A percentile compares a stretch with the other conserved stretches of the same genome.
Evolutionary conservation across 352 stramenopile species (phyloP).

Genomic region (Globisporangium polare): DNA sequence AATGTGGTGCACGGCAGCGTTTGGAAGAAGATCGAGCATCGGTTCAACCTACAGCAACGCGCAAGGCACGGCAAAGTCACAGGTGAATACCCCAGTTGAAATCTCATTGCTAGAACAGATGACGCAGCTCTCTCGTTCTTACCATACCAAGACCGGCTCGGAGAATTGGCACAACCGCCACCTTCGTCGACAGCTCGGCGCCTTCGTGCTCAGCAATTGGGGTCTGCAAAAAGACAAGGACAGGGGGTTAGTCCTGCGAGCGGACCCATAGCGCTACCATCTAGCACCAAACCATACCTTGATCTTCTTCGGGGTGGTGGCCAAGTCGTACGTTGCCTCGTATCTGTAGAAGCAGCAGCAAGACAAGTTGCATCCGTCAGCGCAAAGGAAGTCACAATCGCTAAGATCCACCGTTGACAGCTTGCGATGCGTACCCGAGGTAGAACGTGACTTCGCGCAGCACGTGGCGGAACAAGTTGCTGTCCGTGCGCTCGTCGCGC

Average conservation of each 20-base stretch:
- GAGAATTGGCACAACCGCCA: constrained; percentile 97
- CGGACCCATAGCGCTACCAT: neutral
- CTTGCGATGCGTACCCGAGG: constrained; percentile 82
- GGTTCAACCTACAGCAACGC: constrained; percentile 84
- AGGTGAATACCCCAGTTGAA: neutral
- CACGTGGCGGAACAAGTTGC: constrained; percentile 92
- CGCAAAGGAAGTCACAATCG: neutral
- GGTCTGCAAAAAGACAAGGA: constrained; percentile 30
- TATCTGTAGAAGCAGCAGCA: constrained; percentile 39
- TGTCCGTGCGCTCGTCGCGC: constrained; percentile 91
- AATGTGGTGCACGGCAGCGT: constrained; percentile 96
- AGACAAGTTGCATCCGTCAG: neutral
- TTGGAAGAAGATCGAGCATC: constrained; percentile 96
- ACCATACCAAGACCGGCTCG: constrained; percentile 89
- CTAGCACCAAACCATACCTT: constrained; percentile 28
- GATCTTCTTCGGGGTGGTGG: constrained; percentile 66
- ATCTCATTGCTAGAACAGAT: neutral
- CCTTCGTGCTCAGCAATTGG: constrained; percentile 75
- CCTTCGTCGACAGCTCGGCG: constrained; percentile 85
- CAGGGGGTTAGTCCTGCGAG: too few species aligned
- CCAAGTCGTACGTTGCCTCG: constrained; percentile 71
- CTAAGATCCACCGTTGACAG: neutral
- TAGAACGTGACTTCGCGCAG: constrained; percentile 98
- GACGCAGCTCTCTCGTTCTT: neutral
- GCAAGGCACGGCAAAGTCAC: constrained; percentile 1